phyloP scores from a whole-genome alignment of 2,329 filamentous ascomycete species.

The Neonectria neomacrospora region DNA sequence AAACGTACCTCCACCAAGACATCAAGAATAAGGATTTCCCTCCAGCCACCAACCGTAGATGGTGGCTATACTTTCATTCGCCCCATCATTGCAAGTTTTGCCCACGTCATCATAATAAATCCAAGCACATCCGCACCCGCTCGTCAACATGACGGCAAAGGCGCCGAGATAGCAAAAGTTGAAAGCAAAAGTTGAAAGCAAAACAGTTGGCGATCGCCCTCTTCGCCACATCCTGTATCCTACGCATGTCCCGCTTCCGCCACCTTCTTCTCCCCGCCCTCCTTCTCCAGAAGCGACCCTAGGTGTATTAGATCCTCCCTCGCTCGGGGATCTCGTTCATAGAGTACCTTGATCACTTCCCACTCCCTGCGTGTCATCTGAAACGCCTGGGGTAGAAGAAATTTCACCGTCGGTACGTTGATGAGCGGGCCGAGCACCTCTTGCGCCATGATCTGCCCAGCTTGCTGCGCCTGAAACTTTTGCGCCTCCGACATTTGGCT shows the following conservation, averaged over 20 bases:
- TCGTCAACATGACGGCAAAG: neutral
- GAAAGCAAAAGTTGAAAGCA: constrained; percentile 15
- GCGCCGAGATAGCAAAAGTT: constrained; percentile 7
- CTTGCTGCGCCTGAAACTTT: constrained; percentile 56
- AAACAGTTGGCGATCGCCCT: neutral
- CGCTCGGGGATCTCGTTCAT: constrained; percentile 73
- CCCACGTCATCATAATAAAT: constrained; percentile 6
- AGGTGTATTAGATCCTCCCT: constrained; percentile 70
- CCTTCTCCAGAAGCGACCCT: constrained; percentile 64
- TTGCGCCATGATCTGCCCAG: constrained; percentile 67
- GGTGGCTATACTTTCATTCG: neutral
- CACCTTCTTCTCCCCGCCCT: constrained; percentile 47
- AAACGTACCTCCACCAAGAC: neutral
- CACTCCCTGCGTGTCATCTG: constrained; percentile 78
- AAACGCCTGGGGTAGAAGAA: constrained; percentile 75
- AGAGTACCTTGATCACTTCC: constrained; percentile 75
- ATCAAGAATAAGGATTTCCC: neutral
- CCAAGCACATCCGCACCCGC: neutral
- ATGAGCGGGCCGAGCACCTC: constrained; percentile 73
- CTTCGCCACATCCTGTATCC: constrained; percentile 11
- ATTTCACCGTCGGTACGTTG: constrained; percentile 72
- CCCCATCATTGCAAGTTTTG: constrained; percentile 2
- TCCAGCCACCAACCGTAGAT: neutral
- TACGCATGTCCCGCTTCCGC: constrained; percentile 20
- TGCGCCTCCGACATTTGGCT: constrained; percentile 48